Base-by-base conservation (phyloP, 129 eudicot species). In the Flaveria ramosissima region DNA sequence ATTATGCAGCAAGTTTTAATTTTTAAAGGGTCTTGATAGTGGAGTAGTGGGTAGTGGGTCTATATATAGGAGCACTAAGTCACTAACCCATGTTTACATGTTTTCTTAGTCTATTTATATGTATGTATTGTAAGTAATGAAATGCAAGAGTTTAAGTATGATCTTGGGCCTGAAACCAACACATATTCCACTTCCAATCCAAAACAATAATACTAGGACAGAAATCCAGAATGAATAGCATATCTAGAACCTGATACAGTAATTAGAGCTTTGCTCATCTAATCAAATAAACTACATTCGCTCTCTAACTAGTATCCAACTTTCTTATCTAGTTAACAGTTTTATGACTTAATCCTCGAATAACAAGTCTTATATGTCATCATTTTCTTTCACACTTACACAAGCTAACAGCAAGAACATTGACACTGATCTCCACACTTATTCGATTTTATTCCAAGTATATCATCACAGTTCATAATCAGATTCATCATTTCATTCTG, bases 371-470 rank as follows among this genome's bases (percentile, higher is more conserved):
- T 45, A 36, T 9, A 45, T 0, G 13, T 13, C 41, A 17, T 32
- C 21, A 3, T 20, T 19, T 55, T 19, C 68, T 56, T 73, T 23
- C 23, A 41, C 39, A 23, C 3, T 30, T 30, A 0, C 6, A 46
- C 68, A 73, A 59, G 4, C 24, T 56, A 3, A 73, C 57, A 59
- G 14, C 16, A 73, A 53, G 36, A 73, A 2, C 53, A 59, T 42
- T 20, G 78, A 23, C 78, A 73, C 59, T 59, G 43, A 73, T 73
- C 69, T 41, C 15, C 45, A 23, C 59, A 42, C 23, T 59, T 3
- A 20, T 73, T 57, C 14, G 32, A 53, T 53, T 1, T n/a, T n/a
- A 23, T 23, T 23, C 26, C 26, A 39, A 57, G 69, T 59, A 24
- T n/a, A 43, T 14, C 21, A 59, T 27, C 20, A 74, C 23, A 59